phyloP scores from a whole-genome alignment of 805 yeast species.

The Saccharomycopsis microspora region DNA sequence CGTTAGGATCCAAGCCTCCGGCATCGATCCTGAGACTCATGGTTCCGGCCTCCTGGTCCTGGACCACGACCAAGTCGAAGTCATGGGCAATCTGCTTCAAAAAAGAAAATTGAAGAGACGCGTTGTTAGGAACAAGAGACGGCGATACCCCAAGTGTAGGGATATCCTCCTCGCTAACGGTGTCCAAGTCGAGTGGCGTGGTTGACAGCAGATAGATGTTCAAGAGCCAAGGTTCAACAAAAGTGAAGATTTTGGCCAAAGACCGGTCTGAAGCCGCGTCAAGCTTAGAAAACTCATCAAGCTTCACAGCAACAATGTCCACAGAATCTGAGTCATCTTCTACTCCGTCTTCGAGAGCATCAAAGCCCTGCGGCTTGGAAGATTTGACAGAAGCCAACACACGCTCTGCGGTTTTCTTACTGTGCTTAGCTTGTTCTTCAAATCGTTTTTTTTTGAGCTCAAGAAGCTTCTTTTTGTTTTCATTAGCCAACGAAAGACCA shows the following conservation, averaged over 20 bases:
- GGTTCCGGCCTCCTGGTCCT: slow-evolving; percentile 37
- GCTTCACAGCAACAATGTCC: not conserved
- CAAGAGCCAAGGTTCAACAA: slow-evolving; percentile 36
- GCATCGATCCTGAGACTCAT: slow-evolving; percentile 30
- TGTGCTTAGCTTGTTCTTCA: slow-evolving; percentile 24
- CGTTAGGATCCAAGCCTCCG: slow-evolving; percentile 62
- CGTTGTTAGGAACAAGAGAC: slow-evolving; percentile 32
- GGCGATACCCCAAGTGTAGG: slow-evolving; percentile 37
- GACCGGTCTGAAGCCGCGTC: slow-evolving; percentile 3
- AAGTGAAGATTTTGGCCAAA: slow-evolving; percentile 12
- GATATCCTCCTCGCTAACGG: slow-evolving; percentile 23
- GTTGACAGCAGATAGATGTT: slow-evolving; percentile 21
- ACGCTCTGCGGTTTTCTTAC: slow-evolving; percentile 20
- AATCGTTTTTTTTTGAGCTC: slow-evolving; percentile 70
- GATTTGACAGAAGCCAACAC: slow-evolving; percentile 21
- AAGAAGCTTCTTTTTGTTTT: slow-evolving; percentile 49
- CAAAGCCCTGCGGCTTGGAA: slow-evolving; percentile 1
- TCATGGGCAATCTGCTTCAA: slow-evolving; percentile 55
- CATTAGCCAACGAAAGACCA: slow-evolving; percentile 64
- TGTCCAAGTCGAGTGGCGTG: slow-evolving; percentile 1
- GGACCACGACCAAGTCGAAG: slow-evolving; percentile 53
- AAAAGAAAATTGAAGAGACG: slow-evolving; percentile 35
- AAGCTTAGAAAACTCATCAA: slow-evolving; percentile 6
- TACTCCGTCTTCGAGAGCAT: slow-evolving; percentile 16
- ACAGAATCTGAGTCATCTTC: not conserved